Base-by-base conservation (phyloP, 139 green algal species). In the Chlamydomonas sp. region DNA sequence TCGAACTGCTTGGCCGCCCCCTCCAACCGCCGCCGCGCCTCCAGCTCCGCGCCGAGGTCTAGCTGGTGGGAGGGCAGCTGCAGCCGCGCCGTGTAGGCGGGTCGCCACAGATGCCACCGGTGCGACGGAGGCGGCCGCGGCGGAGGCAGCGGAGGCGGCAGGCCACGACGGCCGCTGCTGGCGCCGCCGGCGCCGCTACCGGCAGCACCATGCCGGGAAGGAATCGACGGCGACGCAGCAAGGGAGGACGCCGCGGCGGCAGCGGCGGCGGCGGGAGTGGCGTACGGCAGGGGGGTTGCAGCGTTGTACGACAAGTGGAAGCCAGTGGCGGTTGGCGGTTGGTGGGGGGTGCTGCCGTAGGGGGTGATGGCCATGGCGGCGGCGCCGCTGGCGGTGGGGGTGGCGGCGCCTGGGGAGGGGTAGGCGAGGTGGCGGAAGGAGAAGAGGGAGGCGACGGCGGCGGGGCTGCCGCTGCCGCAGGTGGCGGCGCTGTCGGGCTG, bases 41-140 rank as follows among this genome's bases (percentile, higher is more conserved):
- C 83, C 83, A 81, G 62, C 16, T 82, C 83, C 14, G 63, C 31
- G 2, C 83, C 83, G 73, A 88, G 62, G 18, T 85, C 81, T 18
- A 92, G 58, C 57, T 89, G 72, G 64, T 91, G 78, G 18, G 63
- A 78, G n/a, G 86, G 85, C 77, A 92, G 73, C 77, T 88, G 81
- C 85, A 95, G 81, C 4, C 93, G 89, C 77, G 93, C 92, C 15
- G 89, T 85, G 90, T 95, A 95, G 3, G 94, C 90, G 71, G 90
- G 73, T 57, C 63, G 85, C 86, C 86, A 91, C 81, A 78, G 57
- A 76, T 90, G 61, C 87, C 89, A 89, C 15, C 64, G 72, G 71
- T 86, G 74, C 72, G 82, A 86, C 61, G 82, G 82, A 60, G 82
- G 82, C 82, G 82, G 71, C 20, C 82, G 82, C n/a, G 82, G 71